phyloP scores from a whole-genome alignment of 805 yeast genomes.

The Danielia reshetovae region DNA sequence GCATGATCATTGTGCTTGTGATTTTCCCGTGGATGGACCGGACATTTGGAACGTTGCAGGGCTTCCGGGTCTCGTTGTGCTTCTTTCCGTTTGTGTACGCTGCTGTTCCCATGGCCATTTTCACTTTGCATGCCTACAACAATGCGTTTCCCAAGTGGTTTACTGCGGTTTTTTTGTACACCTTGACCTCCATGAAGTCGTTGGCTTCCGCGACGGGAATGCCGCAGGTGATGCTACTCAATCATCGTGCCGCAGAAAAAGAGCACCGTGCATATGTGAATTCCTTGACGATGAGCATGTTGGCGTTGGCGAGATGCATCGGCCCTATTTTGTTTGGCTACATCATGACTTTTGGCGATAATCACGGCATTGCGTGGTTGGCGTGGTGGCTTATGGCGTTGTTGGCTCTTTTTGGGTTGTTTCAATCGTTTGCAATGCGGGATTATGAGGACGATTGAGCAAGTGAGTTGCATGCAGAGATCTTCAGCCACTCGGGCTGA shows the following conservation, averaged over 20 bases:
- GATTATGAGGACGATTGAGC: slow-evolving; percentile 30
- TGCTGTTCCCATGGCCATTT: slow-evolving; percentile 27
- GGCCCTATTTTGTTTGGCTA: slow-evolving; percentile 35
- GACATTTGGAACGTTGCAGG: slow-evolving; percentile 26
- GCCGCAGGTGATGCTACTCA: slow-evolving; percentile 33
- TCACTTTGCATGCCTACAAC: slow-evolving; percentile 28
- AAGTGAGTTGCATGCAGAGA: too few relatives aligned
- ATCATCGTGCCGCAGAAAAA: slow-evolving; percentile 32
- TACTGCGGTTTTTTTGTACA: slow-evolving; percentile 24
- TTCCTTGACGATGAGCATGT: slow-evolving; percentile 29
- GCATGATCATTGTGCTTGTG: slow-evolving; percentile 27
- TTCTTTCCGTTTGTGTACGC: slow-evolving; percentile 32
- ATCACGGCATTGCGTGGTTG: slow-evolving; percentile 22
- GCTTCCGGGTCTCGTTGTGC: slow-evolving; percentile 28
- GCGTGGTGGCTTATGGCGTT: slow-evolving; percentile 33
- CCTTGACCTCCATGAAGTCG: slow-evolving; percentile 28
- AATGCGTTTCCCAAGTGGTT: slow-evolving; percentile 26
- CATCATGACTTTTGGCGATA: slow-evolving; percentile 31
- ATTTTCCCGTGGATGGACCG: slow-evolving; percentile 34
- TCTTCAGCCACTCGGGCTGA: too few relatives aligned
- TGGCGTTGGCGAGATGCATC: slow-evolving; percentile 29
- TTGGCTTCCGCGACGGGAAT: slow-evolving; percentile 33
- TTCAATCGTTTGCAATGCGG: slow-evolving; percentile 25
- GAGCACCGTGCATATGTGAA: slow-evolving; percentile 35
- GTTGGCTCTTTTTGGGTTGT: slow-evolving; percentile 24